phyloP scores from a whole-genome alignment of 352 stramenopile species.

The Pythium rhizo-oryzae region DNA sequence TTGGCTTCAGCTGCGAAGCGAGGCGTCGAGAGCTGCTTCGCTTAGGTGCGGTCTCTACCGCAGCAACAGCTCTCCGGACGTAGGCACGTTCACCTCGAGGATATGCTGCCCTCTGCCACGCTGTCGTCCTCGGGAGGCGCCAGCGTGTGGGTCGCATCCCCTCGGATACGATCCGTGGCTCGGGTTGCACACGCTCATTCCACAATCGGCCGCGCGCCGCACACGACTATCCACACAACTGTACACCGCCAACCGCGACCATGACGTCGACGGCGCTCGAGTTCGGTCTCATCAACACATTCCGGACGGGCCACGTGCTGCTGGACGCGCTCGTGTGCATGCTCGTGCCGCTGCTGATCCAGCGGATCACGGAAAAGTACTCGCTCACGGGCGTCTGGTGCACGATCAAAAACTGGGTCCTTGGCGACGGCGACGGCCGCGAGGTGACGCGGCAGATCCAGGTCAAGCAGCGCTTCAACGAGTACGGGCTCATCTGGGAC shows the following conservation, averaged over 20 bases:
- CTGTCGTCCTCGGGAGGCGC: too few relatives aligned
- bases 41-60: too few relatives aligned
- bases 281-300: constrained; percentile 57
- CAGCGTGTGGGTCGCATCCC: too few relatives aligned
- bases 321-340: constrained; percentile 36
- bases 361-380: constrained; percentile 41
- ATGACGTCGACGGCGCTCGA: constrained; percentile 41
- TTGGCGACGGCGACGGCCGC: constrained; percentile 3
- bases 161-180: too few relatives aligned
- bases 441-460: constrained; percentile 31
- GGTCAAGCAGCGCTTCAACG: constrained; percentile 30
- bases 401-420: constrained; percentile 6
- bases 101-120: too few relatives aligned
- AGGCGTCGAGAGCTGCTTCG: too few relatives aligned
- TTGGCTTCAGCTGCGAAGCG: too few relatives aligned
- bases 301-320: constrained; percentile 33
- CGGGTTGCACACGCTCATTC: too few relatives aligned
- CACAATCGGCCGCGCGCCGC: too few relatives aligned
- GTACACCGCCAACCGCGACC: neutral
- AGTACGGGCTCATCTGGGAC: constrained; percentile 33
- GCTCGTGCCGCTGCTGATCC: constrained; percentile 34
- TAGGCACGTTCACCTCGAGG: too few relatives aligned
- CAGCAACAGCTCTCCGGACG: too few relatives aligned
- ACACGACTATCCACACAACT: too few relatives aligned
- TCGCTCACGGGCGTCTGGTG: constrained; percentile 15